Conservation (phyloP, 371 early-diverging fungal genomes). For the Phascolomyces articulosus region DNA sequence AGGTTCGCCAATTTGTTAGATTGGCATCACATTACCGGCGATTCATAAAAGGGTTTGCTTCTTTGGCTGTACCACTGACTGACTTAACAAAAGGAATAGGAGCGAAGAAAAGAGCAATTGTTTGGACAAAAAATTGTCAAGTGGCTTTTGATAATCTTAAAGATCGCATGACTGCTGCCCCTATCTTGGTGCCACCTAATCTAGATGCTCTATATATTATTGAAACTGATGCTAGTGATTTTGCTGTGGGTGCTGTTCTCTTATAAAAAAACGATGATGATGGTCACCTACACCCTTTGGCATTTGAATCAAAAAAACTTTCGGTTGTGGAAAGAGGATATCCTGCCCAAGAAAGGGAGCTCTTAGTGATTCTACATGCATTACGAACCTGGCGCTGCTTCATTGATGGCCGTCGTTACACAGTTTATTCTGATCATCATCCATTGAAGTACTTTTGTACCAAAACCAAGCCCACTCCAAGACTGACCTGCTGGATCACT, state of each 20-base stretch:
- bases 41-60: neutral
- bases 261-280: constrained; percentile 24
- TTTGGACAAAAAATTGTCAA: constrained; percentile 10
- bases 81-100: constrained; percentile 1
- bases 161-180: constrained; percentile 1
- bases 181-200: constrained; percentile 24
- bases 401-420: constrained; percentile 23
- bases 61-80: neutral
- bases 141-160: constrained; percentile 15
- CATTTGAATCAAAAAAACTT: constrained; percentile 21
- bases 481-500: constrained; percentile 17
- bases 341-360: constrained; percentile 45
- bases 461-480: constrained; percentile 14
- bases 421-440: constrained; percentile 28
- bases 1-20: constrained; percentile 41
- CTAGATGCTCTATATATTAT: constrained; percentile 20
- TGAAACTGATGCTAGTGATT: constrained; percentile 37
- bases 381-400: constrained; percentile 35
- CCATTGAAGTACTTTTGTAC: constrained; percentile 23
- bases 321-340: constrained; percentile 11
- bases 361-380: constrained; percentile 36
- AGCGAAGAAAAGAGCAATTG: constrained; percentile 1
- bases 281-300: constrained; percentile 42
- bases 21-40: constrained; percentile 24
- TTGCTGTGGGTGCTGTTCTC: constrained; percentile 30